Base-by-base conservation (phyloP, 106 monocot species). In the Agapanthus africanus region DNA sequence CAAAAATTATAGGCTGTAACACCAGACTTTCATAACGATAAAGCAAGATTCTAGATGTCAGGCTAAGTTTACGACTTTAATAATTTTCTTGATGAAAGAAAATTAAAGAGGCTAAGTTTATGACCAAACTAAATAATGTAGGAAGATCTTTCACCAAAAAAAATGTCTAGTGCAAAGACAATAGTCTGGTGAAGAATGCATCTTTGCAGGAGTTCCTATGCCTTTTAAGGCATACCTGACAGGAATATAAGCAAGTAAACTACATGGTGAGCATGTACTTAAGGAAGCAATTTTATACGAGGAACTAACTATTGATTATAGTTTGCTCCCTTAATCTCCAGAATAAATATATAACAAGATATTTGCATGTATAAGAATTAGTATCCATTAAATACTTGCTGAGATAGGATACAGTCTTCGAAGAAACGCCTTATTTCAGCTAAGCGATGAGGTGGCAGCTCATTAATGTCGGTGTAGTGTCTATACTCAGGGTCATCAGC, bases 391-490 rank as follows among this genome's bases (percentile, higher is more conserved):
- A 28, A 37, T n/a, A 36, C 18, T 25, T 64, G 18, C 7, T 63
- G 63, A 19, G 7, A 6, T n/a, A 82, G 85, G 81, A 85, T 91
- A 93, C 93, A 93, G 63, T 93, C 93, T 78, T 93, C 89, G 82
- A 93, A 93, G 59, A 93, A 93, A 37, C 89, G 85, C 50, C 86
- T 83, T 38, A 93, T 93, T 74, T 93, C 89, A 76, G 89, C 89
- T 49, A 93, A 74, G 36, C 89, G 93, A 74, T 93, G 93, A 67
- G 93, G 93, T 46, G 93, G 81, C 18, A 93, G 86, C 26, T 93
- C 93, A 73, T 86, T 93, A 75, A 93, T 89, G 65, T 93, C 93
- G 70, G 54, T 86, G 68, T 77, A 86, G 40, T 93, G 89, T 33
- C 65, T 79, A 75, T 93, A 93, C 62, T 93, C 89, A 51, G 93